Conservation (phyloP, 495 filamentous ascomycete species). For the Lophiostoma macrostomum region DNA sequence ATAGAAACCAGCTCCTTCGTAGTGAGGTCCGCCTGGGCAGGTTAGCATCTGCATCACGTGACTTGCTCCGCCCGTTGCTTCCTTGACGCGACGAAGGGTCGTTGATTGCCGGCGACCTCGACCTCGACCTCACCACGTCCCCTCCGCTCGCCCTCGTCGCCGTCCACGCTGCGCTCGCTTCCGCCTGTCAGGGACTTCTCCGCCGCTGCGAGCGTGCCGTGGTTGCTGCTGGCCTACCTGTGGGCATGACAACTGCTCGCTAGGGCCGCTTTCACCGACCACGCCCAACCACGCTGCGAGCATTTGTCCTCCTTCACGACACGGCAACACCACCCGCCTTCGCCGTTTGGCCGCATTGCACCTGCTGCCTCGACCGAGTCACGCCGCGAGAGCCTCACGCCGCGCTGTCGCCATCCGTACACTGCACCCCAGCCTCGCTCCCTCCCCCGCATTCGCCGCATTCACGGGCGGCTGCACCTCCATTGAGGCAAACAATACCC, state of each 20-base stretch:
- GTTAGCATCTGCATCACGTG: no score
- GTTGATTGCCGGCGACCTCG: no score
- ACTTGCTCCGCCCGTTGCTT: no score
- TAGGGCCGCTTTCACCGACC: conserved; percentile 21
- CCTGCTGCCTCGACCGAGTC: neutral
- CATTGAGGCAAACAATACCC: neutral
- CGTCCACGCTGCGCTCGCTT: neutral
- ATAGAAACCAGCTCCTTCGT: no score
- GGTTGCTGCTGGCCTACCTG: neutral
- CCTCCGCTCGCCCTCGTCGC: no score
- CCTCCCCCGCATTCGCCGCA: conserved; percentile 21
- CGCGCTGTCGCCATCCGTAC: conserved; percentile 2
- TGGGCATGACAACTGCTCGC: conserved; percentile 18
- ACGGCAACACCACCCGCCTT: neutral
- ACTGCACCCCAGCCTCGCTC: conserved; percentile 15
- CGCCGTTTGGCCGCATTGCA: neutral
- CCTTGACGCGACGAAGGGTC: no score
- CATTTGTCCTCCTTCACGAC: neutral
- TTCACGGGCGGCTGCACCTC: neutral
- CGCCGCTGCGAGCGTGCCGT: neutral
- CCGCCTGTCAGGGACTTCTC: neutral
- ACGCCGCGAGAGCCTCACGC: conserved; percentile 4
- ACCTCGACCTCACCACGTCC: no score
- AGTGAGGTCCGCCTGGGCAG: no score
- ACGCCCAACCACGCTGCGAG: conserved; percentile 8